Percentiles rank a stretch among this genome's conserved stretches.
phyloP scores from a whole-genome alignment of 2,329 filamentous ascomycete genomes.

The Sclerotinia sclerotiorum region DNA sequence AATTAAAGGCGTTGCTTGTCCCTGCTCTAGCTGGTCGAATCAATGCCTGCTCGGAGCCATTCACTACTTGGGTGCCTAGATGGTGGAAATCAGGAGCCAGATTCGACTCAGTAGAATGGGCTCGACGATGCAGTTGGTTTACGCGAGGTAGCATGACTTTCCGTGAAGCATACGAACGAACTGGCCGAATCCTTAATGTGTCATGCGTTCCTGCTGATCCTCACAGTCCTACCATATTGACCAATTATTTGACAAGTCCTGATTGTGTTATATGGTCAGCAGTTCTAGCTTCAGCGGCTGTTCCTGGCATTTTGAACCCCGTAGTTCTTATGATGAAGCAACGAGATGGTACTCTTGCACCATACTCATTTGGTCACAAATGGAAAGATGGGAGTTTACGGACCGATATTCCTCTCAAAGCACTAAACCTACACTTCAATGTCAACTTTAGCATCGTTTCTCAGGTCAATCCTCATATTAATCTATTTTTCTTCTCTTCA shows the following conservation, averaged over 20 bases:
- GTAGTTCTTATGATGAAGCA: slow-evolving; percentile 92
- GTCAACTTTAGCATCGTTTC: slow-evolving; percentile 93
- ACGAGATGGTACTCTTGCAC: slow-evolving; percentile 70
- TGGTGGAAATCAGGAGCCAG: slow-evolving; percentile 93
- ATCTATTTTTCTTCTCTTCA: slow-evolving; percentile 97
- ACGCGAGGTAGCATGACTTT: slow-evolving; percentile 90
- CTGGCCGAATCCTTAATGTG: slow-evolving; percentile 91
- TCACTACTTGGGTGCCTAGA: slow-evolving; percentile 72
- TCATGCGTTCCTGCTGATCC: slow-evolving; percentile 95
- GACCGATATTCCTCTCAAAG: slow-evolving; percentile 93
- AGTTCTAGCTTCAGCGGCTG: slow-evolving; percentile 89
- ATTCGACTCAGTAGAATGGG: slow-evolving; percentile 94
- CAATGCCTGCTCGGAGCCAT: slow-evolving; percentile 57
- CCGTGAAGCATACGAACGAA: slow-evolving; percentile 88
- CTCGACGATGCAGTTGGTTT: slow-evolving; percentile 82
- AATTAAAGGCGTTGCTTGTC: slow-evolving; percentile 75
- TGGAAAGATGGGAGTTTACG: slow-evolving; percentile 97
- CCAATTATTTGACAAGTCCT: slow-evolving; percentile 91
- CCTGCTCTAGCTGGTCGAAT: slow-evolving; percentile 29
- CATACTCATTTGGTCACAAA: slow-evolving; percentile 97
- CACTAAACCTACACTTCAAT: slow-evolving; percentile 94
- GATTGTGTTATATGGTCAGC: slow-evolving; percentile 99
- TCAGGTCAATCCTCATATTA: slow-evolving; percentile 95
- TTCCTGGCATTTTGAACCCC: slow-evolving; percentile 93
- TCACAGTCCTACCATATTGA: slow-evolving; percentile 82